Conservation (phyloP, 163 green algal genomes). For the Chlamydomonas reinhardtii region DNA sequence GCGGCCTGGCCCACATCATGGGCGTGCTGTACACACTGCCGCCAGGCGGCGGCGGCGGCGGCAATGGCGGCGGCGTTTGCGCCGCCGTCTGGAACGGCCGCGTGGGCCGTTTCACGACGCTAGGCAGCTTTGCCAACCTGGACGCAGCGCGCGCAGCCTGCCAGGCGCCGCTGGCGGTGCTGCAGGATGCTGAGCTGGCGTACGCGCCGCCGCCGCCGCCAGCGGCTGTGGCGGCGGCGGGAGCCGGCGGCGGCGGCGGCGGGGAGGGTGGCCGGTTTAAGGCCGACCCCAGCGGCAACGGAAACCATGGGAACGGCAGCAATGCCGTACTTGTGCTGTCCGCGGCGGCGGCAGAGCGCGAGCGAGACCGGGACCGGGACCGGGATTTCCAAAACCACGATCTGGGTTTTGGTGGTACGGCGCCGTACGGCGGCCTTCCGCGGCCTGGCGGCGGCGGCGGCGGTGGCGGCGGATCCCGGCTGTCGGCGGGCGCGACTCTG, state of each 20-base stretch:
- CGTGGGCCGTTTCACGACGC: constrained; percentile 4
- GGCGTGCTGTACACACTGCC: constrained; percentile 4
- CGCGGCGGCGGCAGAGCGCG: no score
- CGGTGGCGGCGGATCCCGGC: no score
- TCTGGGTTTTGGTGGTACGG: no score
- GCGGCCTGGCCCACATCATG: background rate
- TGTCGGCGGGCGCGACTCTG: no score
- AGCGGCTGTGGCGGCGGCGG: background rate
- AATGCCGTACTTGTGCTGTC: background rate
- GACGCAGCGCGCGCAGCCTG: constrained; percentile 3
- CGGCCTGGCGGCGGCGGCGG: no score
- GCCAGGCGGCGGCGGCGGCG: background rate
- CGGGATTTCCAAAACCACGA: no score
- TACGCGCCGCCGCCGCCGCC: background rate
- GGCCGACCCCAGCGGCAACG: background rate
- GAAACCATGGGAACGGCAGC: no score
- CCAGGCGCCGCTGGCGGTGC: constrained; percentile 23
- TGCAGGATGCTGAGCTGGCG: constrained; percentile 2
- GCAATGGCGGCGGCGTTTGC: background rate
- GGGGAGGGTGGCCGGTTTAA: no score
- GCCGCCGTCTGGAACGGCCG: constrained; percentile 28
- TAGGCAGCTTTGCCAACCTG: background rate
- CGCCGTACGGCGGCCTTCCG: no score
- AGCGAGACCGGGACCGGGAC: no score
- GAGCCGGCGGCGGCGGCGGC: no score